These are phyloP conservation scores for Cladochytrium replicatum DNA, from an alignment of 192 early-diverging fungal species.

Conservation along the genomic window DNA sequence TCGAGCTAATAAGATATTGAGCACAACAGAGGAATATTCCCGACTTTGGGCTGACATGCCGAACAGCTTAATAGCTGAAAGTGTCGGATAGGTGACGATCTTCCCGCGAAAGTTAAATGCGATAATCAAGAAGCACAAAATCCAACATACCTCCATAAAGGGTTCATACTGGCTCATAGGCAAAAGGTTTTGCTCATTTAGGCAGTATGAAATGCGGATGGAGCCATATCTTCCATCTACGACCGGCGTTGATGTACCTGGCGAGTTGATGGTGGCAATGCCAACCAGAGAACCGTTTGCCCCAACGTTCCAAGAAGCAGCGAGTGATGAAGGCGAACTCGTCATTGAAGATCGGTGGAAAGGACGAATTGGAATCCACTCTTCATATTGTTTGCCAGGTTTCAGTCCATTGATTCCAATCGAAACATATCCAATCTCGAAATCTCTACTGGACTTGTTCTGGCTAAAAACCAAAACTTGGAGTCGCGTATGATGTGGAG, in stretches of 20 bases:
- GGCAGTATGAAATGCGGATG: not conserved
- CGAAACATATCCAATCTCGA: constrained; percentile 24
- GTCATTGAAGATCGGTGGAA: constrained; percentile 1
- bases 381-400: constrained; percentile 17
- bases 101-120: too few species aligned
- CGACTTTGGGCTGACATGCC: constrained; percentile 13
- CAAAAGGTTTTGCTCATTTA: constrained; percentile 23
- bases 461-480: constrained; percentile 20
- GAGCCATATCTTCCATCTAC: too few species aligned
- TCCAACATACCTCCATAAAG: constrained; percentile 26
- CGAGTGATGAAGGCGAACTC: too few species aligned
- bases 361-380: constrained; percentile 28
- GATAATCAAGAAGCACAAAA: too few species aligned
- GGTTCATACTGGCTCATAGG: constrained; percentile 15
- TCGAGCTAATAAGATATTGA: constrained; percentile 23
- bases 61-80: constrained; percentile 22
- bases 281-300: constrained; percentile 24
- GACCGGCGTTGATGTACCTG: too few species aligned
- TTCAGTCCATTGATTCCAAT: constrained; percentile 22
- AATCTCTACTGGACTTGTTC: constrained; percentile 14
- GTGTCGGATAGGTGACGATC: constrained; percentile 29
- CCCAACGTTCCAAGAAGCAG: constrained; percentile 1
- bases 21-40: constrained; percentile 18
- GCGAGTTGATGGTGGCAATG: too few species aligned
- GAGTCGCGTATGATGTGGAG: constrained; percentile 20